Evolutionary conservation across 148 eudicot genomes (phyloP).

Genomic region (Rhododendron simsii): DNA sequence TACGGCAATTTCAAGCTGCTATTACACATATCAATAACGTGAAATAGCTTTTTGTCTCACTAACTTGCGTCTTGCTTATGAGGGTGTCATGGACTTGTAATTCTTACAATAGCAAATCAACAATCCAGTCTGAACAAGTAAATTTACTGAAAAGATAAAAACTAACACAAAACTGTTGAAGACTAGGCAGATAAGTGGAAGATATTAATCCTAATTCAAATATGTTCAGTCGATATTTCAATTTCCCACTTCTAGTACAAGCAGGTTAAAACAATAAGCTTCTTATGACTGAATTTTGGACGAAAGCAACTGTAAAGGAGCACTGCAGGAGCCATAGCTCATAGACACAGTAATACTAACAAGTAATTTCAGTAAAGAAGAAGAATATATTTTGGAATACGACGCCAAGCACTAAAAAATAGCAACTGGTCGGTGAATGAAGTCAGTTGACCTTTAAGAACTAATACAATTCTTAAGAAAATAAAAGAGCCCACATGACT

Average conservation of each 20-base stretch:
- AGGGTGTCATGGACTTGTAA: background rate
- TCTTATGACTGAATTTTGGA: background rate
- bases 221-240: background rate
- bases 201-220: background rate
- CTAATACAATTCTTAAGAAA: background rate
- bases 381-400: background rate
- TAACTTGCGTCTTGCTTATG: background rate
- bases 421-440: background rate
- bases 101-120: background rate
- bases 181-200: background rate
- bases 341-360: background rate
- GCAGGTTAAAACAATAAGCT: background rate
- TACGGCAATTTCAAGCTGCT: background rate
- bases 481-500: background rate
- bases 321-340: background rate
- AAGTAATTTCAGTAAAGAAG: background rate
- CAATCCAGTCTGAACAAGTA: background rate
- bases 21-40: too few relatives aligned
- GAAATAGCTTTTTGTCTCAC: background rate
- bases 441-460: background rate
- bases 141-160: too few relatives aligned
- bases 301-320: background rate
- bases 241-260: background rate
- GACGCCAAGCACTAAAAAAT: background rate
- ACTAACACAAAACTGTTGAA: background rate